Percentiles rank a stretch among this genome's conserved stretches.
Evolutionary conservation across 202 grass and related monocot species (phyloP).

Genomic region (Panicum virgatum): DNA sequence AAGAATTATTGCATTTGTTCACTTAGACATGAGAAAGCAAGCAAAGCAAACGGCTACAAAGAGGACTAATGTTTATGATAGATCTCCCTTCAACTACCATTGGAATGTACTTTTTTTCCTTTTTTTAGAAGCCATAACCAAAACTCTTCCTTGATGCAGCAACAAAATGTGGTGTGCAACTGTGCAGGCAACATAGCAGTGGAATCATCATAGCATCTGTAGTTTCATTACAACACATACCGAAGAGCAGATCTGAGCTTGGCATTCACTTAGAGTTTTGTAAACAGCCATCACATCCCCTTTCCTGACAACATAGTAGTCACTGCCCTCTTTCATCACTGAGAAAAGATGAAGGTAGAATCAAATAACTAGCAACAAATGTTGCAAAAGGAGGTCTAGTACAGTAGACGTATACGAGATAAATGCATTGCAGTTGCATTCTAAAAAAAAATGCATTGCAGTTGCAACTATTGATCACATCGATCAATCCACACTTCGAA

Average conservation of each 20-base stretch:
- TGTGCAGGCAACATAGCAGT: background rate
- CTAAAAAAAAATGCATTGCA: no score
- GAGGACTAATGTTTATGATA: background rate
- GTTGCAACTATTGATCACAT: background rate
- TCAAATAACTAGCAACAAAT: background rate
- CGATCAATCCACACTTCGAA: background rate
- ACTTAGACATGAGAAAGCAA: background rate
- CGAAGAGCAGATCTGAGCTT: constrained; percentile 78
- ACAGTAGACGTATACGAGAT: background rate
- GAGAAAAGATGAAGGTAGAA: constrained; percentile 1
- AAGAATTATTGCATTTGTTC: background rate
- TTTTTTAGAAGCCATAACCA: background rate
- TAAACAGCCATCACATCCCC: constrained; percentile 61
- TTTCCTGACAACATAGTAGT: constrained; percentile 84
- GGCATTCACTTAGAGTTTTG: constrained; percentile 59
- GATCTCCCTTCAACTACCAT: background rate
- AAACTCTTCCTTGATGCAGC: background rate
- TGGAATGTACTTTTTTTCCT: background rate
- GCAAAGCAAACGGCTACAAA: background rate
- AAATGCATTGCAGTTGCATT: background rate
- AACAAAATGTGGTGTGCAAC: background rate
- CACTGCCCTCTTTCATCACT: constrained; percentile 69
- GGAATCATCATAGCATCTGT: background rate
- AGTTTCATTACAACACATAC: constrained; percentile 37
- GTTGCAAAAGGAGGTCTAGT: background rate